Conservation (phyloP, 1,284 basidiomycete species). For the Inonotus obliquus region DNA sequence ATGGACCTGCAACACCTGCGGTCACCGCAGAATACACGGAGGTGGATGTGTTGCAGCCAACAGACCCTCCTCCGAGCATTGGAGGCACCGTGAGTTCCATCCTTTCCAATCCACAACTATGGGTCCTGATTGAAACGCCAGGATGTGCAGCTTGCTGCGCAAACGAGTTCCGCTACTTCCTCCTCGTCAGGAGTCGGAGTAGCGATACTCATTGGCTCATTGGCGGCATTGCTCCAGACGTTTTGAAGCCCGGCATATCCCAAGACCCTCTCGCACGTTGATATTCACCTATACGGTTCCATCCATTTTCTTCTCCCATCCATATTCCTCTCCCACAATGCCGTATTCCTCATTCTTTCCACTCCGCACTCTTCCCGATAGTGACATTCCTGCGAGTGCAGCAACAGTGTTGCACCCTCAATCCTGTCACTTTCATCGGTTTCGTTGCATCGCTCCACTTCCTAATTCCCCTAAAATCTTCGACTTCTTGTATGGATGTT, state of each 20-base stretch:
- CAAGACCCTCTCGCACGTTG: neutral
- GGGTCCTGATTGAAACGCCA: neutral
- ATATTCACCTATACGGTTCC: neutral
- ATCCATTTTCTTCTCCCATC: too few species aligned
- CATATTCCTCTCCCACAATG: too few species aligned
- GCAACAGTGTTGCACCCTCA: neutral
- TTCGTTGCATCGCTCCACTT: neutral
- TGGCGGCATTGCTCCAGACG: conserved; percentile 2
- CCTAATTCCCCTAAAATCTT: neutral
- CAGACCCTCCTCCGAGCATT: neutral
- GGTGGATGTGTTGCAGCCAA: neutral
- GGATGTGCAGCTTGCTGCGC: neutral
- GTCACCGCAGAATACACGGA: neutral
- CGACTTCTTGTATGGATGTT: neutral
- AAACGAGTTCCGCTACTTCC: conserved; percentile 8
- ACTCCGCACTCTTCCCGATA: neutral
- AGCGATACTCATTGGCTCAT: conserved; percentile 4
- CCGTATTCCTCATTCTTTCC: neutral
- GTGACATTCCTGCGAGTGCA: neutral
- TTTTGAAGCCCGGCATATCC: neutral
- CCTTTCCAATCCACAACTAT: neutral
- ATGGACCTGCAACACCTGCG: neutral
- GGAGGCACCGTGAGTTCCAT: conserved; percentile 1
- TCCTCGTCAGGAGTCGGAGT: neutral
- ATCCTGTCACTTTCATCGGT: neutral